Evolutionary conservation across 352 stramenopile genomes (phyloP), one percentile per base, ranked within the genome.

Genomic region (Peronospora belbahrii): DNA sequence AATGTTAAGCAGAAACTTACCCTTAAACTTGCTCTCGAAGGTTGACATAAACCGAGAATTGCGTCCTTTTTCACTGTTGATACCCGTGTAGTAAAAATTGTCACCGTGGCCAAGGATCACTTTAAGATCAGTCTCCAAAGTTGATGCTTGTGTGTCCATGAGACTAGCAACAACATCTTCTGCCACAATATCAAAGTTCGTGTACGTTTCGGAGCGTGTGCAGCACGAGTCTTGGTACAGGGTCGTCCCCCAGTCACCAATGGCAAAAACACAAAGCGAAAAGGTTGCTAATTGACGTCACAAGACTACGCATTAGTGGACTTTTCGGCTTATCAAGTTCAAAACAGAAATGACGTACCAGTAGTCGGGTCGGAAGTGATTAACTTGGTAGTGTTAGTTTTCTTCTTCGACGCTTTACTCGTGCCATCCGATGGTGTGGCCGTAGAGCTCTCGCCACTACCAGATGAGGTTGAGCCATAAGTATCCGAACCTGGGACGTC

Each of bases 201-300:
- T 70, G 61, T 79, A 67, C 25, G 68, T 70, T 4, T 56, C 52
- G 18, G 70, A 66, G 32, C 71, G 68, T 32, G 69, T 71, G 63
- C 75, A 87, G 51, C 75, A 87, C 42, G 75, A 87, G 48, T 81
- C 73, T 15, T 65, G 55, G 11, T 48, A 56, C 24, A 68, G 56
- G 14, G 75, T 85, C 14, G 70, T 80, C n/a, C 75, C 75, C 75
- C 72, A 85, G 46, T 85, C 75, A 14, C 75, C 73, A 27, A 87
- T 71, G n/a, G 73, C 75, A 43, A 77, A 83, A 18, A 67, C 67
- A 6, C 57, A 42, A 0, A 86, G 48, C 24, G 66, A 70, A 46
- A 59, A 85, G 30, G 33, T 59, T 27, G 50, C 56, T 53, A 14
- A 11, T 27, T 25, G 2, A 7, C 5, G 14, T 18, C 27, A 40